Percentiles rank a stretch among this genome's conserved stretches.
Evolutionary conservation across 1,284 basidiomycete genomes (phyloP).

Genomic region (Kwoniella shivajii): DNA sequence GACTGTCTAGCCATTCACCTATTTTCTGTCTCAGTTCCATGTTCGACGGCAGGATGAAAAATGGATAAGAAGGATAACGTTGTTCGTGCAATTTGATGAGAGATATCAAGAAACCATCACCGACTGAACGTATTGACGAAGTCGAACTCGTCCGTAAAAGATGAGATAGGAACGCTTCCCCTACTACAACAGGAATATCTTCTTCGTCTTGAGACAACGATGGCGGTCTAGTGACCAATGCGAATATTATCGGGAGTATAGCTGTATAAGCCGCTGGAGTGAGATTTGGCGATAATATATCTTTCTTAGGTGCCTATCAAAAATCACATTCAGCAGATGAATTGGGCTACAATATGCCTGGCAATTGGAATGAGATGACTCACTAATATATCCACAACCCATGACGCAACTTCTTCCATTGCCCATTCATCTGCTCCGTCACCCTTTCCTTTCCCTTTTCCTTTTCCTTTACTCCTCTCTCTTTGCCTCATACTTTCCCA

Average conservation of each 20-base stretch:
- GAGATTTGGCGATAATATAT: conserved; percentile 56
- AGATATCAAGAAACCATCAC: conserved; percentile 71
- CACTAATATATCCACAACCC: conserved; percentile 68
- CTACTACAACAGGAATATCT: conserved; percentile 32
- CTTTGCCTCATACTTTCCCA: conserved; percentile 34
- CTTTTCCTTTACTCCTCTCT: conserved; percentile 2
- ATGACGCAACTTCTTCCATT: conserved; percentile 58
- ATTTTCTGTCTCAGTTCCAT: conserved; percentile 22
- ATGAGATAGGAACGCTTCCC: conserved; percentile 37
- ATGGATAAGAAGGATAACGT: conserved; percentile 39
- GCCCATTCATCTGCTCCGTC: conserved; percentile 29
- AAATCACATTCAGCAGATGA: not conserved
- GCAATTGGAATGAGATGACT: no score
- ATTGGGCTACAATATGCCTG: no score
- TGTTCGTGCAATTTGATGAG: conserved; percentile 64
- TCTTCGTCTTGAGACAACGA: conserved; percentile 8
- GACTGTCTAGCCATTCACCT: conserved; percentile 59
- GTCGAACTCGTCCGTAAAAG: conserved; percentile 53
- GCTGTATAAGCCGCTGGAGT: conserved; percentile 66
- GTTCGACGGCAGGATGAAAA: conserved; percentile 39
- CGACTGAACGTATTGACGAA: conserved; percentile 48
- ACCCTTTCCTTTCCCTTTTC: conserved; percentile 17
- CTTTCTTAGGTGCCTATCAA: conserved; percentile 28
- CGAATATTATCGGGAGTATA: conserved; percentile 81
- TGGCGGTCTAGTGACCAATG: conserved; percentile 63